Base-by-base conservation (phyloP, 2,329 filamentous ascomycete species). In the Microsporum audouinii region DNA sequence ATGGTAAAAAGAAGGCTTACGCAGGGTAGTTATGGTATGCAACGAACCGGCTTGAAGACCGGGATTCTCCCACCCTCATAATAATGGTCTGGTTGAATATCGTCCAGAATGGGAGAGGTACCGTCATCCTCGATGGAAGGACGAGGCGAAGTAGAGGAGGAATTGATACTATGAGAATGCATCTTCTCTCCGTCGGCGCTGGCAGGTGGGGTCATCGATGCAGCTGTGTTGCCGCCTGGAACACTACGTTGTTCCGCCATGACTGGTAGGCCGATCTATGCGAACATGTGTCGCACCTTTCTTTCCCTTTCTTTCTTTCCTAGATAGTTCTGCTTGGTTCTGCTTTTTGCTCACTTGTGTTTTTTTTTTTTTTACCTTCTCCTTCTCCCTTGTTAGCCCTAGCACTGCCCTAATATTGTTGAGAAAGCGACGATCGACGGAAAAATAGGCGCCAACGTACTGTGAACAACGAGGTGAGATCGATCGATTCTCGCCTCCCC, bases 11-110 rank as follows among this genome's bases (percentile, higher is more conserved):
- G 5, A 29, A 41, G n/a, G 39, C 14, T n/a, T n/a, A 43, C 5
- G 7, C 17, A 43, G 2, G 39, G 2, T 43, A 43, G 39, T n/a
- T 43, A 43, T 43, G 39, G 14, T 43, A 49, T 8, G 33, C 65
- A 59, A 82, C 83, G 71, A 77, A 85, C 83, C 65, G 94, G 94
- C 75, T 87, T 92, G 77, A 99, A 99, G 63, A 99, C 88, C 6
- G 94, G 92, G 39, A 99, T 88, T 64, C 85, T 88, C 64, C 91
- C 84, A 61, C 80, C 82, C 60, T 83, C 91, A 70, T 90, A 95
- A 79, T 89, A 96, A 73, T 96, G 87, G 71, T 91, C 89, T 0
- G 92, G 92, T 55, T 86, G 79, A 60, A 95, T 82, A 60, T 94
- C 88, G 66, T 88, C 88, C 67, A 88, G 57, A 34, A 58, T 59